A percentile compares a stretch with the other conserved stretches of the same genome.
Conservation (phyloP, 805 yeast genomes). For the Candida nanaspora region DNA sequence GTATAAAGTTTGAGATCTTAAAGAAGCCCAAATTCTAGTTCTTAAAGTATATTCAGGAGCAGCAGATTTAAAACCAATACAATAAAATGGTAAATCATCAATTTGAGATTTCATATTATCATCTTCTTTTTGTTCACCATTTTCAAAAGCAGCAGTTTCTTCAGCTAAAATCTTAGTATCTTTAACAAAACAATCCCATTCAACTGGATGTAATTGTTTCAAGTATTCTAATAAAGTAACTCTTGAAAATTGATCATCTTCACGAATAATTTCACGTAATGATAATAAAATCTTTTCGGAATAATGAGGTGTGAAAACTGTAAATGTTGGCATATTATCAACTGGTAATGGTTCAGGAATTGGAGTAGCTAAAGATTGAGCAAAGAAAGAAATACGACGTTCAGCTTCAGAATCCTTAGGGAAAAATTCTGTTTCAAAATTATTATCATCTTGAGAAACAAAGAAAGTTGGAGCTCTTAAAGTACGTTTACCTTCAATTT, state of each 20-base stretch:
- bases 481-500: slow-evolving; percentile 96
- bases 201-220: slow-evolving; percentile 92
- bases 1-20: slow-evolving; percentile 93
- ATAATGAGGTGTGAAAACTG: slow-evolving; percentile 94
- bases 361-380: slow-evolving; percentile 97
- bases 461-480: slow-evolving; percentile 98
- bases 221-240: slow-evolving; percentile 89
- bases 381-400: slow-evolving; percentile 98
- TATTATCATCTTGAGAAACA: slow-evolving; percentile 93
- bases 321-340: slow-evolving; percentile 98
- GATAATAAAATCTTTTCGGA: slow-evolving; percentile 89
- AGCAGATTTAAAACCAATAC: slow-evolving; percentile 96
- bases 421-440: slow-evolving; percentile 94
- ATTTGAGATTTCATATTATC: slow-evolving; percentile 69
- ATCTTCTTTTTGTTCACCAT: slow-evolving; percentile 56
- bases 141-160: slow-evolving; percentile 79
- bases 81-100: slow-evolving; percentile 89
- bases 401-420: slow-evolving; percentile 97
- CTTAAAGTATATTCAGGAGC: slow-evolving; percentile 95
- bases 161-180: slow-evolving; percentile 94
- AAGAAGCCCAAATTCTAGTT: slow-evolving; percentile 97
- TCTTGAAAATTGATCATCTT: slow-evolving; percentile 94
- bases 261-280: slow-evolving; percentile 92
- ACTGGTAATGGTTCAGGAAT: slow-evolving; percentile 98
- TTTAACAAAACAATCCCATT: slow-evolving; percentile 96